phyloP scores from a whole-genome alignment of 139 green algal genomes.

The Auxenochlorella pyrenoidosa region DNA sequence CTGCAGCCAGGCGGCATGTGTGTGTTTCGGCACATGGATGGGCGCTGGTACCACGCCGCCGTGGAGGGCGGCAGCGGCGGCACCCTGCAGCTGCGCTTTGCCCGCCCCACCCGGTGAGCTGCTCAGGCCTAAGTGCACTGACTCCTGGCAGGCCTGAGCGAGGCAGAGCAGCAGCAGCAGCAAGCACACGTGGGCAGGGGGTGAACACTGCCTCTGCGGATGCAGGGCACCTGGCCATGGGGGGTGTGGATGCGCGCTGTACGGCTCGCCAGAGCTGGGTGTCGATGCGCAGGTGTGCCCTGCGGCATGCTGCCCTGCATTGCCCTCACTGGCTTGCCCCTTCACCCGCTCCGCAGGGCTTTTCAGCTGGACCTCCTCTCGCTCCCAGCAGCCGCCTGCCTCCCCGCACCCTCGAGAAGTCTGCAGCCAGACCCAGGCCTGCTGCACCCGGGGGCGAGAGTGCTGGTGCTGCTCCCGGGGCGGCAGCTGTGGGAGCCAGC shows the following conservation, averaged over 20 bases:
- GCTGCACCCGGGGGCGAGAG: background rate
- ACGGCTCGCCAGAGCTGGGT: too few species aligned
- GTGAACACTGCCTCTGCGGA: too few species aligned
- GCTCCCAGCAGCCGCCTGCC: background rate
- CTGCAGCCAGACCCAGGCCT: background rate
- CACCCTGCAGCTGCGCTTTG: background rate
- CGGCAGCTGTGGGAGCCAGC: conserved; percentile 20
- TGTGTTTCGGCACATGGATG: conserved; percentile 26
- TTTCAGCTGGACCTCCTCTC: conserved; percentile 4
- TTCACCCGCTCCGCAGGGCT: background rate
- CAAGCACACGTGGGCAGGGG: too few species aligned
- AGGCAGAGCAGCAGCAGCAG: background rate
- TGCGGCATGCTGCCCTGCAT: background rate
- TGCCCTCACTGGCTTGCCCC: background rate
- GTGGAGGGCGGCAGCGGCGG: background rate
- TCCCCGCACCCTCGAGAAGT: too few species aligned
- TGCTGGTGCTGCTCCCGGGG: background rate
- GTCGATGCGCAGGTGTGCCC: background rate
- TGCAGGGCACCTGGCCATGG: too few species aligned
- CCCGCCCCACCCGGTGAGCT: background rate
- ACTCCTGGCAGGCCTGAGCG: background rate
- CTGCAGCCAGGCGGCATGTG: background rate
- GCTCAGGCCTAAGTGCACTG: too few species aligned
- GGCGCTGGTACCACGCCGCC: conserved; percentile 22
- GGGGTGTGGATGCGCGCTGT: too few species aligned